These are phyloP conservation scores for Nitzschia palea DNA, from an alignment of 108 stramenopile species.

Conservation along the genomic window DNA sequence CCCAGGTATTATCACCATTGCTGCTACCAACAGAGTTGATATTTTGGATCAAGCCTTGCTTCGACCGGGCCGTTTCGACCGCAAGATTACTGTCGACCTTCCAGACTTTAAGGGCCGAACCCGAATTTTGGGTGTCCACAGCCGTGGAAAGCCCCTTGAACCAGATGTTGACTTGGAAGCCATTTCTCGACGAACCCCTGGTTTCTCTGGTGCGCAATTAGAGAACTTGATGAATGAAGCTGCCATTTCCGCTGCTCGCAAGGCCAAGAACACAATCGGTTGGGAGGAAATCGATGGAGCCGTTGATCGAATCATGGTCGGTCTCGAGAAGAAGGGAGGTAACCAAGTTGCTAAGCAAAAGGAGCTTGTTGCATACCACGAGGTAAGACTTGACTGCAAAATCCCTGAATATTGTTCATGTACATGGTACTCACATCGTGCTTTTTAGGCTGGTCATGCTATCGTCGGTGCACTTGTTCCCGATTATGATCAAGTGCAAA, in stretches of 20 bases:
- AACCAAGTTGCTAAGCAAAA: constrained; percentile 68
- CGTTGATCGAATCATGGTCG: constrained; percentile 96
- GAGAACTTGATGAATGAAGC: constrained; percentile 98
- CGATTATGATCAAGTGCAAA: constrained; percentile 95
- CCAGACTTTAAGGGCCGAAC: constrained; percentile 93
- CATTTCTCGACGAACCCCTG: constrained; percentile 92
- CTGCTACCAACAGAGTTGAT: constrained; percentile 97
- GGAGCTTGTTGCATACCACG: constrained; percentile 94
- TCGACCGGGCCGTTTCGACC: constrained; percentile 98
- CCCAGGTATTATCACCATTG: constrained; percentile 94
- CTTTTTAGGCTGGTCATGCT: constrained; percentile 74
- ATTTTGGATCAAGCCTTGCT: constrained; percentile 93
- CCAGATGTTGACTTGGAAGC: constrained; percentile 91
- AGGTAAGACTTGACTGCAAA: constrained; percentile 37
- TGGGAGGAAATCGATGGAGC: constrained; percentile 95
- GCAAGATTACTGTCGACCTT: constrained; percentile 93
- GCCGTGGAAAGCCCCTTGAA: constrained; percentile 92
- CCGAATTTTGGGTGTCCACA: constrained; percentile 91
- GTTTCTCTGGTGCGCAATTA: constrained; percentile 95
- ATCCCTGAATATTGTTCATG: background rate
- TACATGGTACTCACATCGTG: background rate
- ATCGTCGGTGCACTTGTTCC: constrained; percentile 89
- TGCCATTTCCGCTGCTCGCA: constrained; percentile 88
- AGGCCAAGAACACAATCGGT: constrained; percentile 76
- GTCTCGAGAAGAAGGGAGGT: constrained; percentile 92